Conservation (phyloP, 1,284 basidiomycete genomes). For the Malassezia pachydermatis region DNA sequence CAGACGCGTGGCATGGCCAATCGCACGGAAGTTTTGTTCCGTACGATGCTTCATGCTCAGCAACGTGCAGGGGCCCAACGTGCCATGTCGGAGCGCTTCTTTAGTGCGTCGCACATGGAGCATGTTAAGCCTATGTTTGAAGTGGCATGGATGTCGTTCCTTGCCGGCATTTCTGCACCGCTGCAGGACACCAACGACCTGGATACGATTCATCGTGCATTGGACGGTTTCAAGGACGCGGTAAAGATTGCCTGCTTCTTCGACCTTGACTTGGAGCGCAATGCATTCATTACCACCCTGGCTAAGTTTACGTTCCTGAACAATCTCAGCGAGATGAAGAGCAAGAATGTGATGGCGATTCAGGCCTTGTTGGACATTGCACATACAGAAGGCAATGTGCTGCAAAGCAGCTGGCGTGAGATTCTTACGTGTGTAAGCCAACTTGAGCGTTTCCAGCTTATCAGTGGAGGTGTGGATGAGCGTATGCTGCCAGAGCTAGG, state of each 20-base stretch:
- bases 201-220: constrained; percentile 37
- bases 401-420: constrained; percentile 47
- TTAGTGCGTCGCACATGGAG: constrained; percentile 47
- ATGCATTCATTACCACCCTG: constrained; percentile 47
- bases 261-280: constrained; percentile 45
- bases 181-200: constrained; percentile 44
- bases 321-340: constrained; percentile 48
- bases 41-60: constrained; percentile 47
- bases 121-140: constrained; percentile 48
- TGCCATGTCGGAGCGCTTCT: constrained; percentile 44
- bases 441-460: constrained; percentile 47
- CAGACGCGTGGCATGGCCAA: constrained; percentile 47
- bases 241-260: constrained; percentile 47
- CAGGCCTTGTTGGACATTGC: constrained; percentile 46
- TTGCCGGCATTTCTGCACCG: constrained; percentile 44
- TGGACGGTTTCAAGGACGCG: constrained; percentile 44
- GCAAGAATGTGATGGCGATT: constrained; percentile 48
- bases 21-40: constrained; percentile 47
- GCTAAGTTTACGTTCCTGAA: constrained; percentile 48
- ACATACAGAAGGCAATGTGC: constrained; percentile 45
- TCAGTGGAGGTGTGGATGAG: constrained; percentile 49
- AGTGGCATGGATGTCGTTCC: constrained; percentile 48
- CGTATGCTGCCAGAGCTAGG: constrained; percentile 66
- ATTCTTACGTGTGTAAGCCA: constrained; percentile 46
- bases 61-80: constrained; percentile 37